These are phyloP conservation scores for Dissophora ornata DNA, from an alignment of 192 early-diverging fungal genomes.

Conservation along the genomic window DNA sequence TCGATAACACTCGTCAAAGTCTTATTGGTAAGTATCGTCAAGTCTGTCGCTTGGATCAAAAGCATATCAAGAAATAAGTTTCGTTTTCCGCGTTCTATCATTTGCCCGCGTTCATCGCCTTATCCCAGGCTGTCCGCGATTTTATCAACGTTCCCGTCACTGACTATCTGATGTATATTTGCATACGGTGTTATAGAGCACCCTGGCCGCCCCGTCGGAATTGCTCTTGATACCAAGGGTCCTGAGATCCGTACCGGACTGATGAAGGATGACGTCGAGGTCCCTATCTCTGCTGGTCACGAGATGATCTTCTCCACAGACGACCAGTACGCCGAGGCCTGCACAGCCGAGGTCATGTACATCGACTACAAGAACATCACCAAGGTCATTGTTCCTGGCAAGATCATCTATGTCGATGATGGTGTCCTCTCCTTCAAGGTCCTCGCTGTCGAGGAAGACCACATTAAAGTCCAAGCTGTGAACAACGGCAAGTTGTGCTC, in stretches of 20 bases:
- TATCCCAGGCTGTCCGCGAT: too few relatives aligned
- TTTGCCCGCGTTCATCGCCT: constrained; percentile 18
- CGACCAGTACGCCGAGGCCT: constrained; percentile 67
- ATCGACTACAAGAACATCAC: constrained; percentile 85
- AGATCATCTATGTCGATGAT: constrained; percentile 92
- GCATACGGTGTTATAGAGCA: constrained; percentile 40
- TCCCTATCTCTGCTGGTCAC: constrained; percentile 80
- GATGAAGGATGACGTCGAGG: constrained; percentile 78
- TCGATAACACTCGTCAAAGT: constrained; percentile 65
- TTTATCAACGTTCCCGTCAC: background rate
- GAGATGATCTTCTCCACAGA: constrained; percentile 83
- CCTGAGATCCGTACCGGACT: constrained; percentile 90
- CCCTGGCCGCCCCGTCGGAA: constrained; percentile 66
- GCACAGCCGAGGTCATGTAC: constrained; percentile 77
- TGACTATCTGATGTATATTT: background rate
- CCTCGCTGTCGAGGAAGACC: constrained; percentile 73
- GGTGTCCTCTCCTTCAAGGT: constrained; percentile 97
- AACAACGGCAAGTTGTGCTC: constrained; percentile 91
- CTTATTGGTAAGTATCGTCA: constrained; percentile 55
- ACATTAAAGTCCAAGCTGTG: constrained; percentile 74
- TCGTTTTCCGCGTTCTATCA: background rate
- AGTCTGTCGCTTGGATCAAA: too few relatives aligned
- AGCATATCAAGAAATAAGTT: too few relatives aligned
- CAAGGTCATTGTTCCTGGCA: constrained; percentile 78
- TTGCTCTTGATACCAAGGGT: constrained; percentile 88